Conservation (phyloP, 208 protist genomes). For the Porcisia deanei region DNA sequence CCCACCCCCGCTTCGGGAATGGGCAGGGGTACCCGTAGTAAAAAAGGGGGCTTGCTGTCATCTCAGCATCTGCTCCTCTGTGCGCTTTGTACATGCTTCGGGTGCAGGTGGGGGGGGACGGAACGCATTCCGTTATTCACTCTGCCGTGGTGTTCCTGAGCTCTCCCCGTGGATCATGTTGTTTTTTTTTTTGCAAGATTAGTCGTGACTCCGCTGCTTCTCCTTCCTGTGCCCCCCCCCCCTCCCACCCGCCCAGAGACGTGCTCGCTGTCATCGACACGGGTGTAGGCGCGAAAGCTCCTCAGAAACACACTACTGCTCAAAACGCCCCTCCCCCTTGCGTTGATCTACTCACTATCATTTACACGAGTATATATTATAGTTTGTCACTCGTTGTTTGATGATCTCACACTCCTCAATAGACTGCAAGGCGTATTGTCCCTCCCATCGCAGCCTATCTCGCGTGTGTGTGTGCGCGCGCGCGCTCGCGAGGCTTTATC, state of each 20-base stretch:
- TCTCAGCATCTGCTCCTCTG: neutral
- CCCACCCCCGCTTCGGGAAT: neutral
- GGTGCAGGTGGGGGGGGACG: neutral
- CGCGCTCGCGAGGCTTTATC: neutral
- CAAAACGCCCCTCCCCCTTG: neutral
- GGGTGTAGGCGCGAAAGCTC: neutral
- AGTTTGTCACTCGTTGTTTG: neutral
- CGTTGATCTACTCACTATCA: neutral
- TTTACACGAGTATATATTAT: neutral
- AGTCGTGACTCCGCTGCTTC: neutral
- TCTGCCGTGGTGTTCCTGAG: neutral
- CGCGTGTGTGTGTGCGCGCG: neutral
- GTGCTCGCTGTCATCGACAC: neutral
- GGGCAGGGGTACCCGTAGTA: neutral
- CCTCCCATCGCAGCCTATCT: neutral
- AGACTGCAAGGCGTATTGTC: neutral
- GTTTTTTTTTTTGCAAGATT: neutral
- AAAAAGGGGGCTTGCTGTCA: neutral
- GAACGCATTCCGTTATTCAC: neutral
- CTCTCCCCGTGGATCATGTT: neutral
- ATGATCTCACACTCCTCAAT: neutral
- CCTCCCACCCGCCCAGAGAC: too few relatives aligned
- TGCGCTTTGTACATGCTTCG: neutral
- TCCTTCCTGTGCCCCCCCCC: neutral
- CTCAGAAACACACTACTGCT: neutral